These are phyloP conservation scores for Volvox reticuliferus DNA, from an alignment of 139 green algal species.

Conservation along the genomic window DNA sequence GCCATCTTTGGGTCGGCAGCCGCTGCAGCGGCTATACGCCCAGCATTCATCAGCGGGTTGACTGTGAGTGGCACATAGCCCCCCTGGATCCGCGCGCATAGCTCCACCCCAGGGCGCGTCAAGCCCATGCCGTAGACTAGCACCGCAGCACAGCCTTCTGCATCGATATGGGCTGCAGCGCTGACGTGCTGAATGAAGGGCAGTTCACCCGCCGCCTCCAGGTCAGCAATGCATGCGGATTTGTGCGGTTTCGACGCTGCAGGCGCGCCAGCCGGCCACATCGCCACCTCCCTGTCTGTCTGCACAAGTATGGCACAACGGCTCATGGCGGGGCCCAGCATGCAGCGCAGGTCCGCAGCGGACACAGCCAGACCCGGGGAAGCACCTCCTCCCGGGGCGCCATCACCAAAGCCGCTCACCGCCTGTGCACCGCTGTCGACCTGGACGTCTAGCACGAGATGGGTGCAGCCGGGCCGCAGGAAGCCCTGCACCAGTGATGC, in stretches of 20 bases:
- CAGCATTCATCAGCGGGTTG: not conserved
- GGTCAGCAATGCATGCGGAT: not conserved
- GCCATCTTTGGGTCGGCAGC: not conserved
- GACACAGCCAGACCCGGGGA: not conserved
- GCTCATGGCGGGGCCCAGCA: not conserved
- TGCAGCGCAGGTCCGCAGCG: not conserved
- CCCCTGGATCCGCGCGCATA: constrained; percentile 31
- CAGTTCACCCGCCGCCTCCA: not conserved
- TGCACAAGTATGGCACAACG: constrained; percentile 1
- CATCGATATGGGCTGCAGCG: not conserved
- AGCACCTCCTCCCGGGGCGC: not conserved
- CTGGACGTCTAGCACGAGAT: constrained; percentile 43
- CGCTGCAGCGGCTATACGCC: not conserved
- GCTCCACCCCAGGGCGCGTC: not conserved
- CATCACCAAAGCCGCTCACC: not conserved
- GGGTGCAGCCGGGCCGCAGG: constrained; percentile 45
- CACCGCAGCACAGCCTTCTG: not conserved
- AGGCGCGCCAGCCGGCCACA: not conserved
- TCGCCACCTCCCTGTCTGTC: not conserved
- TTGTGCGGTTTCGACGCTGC: not conserved
- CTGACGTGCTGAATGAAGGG: constrained; percentile 4
- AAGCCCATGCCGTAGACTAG: not conserved
- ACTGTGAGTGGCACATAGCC: not conserved
- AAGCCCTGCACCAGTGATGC: constrained; percentile 43
- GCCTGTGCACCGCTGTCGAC: not conserved